These are phyloP conservation scores for Metschnikowia amazonensis DNA, from an alignment of 805 yeast genomes.

Conservation along the genomic window DNA sequence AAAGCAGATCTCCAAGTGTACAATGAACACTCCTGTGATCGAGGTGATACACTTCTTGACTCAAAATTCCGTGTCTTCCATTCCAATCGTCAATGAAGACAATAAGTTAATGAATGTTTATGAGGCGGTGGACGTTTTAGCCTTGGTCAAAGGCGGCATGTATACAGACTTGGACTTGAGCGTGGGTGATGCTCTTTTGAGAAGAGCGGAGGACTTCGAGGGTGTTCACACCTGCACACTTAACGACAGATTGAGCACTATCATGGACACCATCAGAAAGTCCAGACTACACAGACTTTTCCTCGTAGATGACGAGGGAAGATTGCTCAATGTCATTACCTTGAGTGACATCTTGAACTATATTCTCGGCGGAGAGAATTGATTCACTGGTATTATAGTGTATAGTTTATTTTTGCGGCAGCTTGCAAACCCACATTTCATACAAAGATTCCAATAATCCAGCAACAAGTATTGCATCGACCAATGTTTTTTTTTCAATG, in stretches of 20 bases:
- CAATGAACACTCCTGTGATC: conserved; percentile 87
- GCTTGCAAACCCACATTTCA: neutral
- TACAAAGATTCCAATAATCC: too few relatives aligned
- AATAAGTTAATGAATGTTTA: conserved; percentile 75
- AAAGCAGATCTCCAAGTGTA: conserved; percentile 64
- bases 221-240: conserved; percentile 96
- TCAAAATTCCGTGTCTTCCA: conserved; percentile 77
- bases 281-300: conserved; percentile 88
- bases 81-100: conserved; percentile 85
- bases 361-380: conserved; percentile 60
- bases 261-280: conserved; percentile 89
- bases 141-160: conserved; percentile 89
- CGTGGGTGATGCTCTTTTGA: conserved; percentile 93
- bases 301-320: conserved; percentile 82
- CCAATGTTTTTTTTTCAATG: too few relatives aligned
- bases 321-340: conserved; percentile 78
- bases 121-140: conserved; percentile 92
- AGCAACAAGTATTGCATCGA: too few relatives aligned
- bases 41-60: conserved; percentile 85
- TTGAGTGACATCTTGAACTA: conserved; percentile 87
- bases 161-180: conserved; percentile 85
- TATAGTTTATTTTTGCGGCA: neutral
- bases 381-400: neutral
- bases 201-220: conserved; percentile 93
- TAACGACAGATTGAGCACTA: conserved; percentile 79